Base-by-base conservation (phyloP, 2,329 filamentous ascomycete species). In the Tolypocladium album region DNA sequence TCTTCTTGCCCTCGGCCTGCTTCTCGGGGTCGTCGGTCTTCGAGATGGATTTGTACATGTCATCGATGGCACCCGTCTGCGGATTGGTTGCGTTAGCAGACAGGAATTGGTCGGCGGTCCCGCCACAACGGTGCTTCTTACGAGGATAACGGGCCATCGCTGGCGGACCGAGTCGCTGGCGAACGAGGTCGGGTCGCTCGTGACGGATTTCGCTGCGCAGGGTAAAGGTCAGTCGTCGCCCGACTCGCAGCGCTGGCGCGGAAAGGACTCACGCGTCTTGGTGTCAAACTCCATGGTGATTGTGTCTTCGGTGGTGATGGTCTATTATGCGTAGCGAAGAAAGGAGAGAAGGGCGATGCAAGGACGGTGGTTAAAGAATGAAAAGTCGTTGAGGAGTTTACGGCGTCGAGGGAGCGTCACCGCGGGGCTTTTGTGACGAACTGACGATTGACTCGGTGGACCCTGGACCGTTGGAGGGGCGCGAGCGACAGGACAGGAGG, bases 91-190 rank as follows among this genome's bases (percentile, higher is more conserved):
- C n/a, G 17, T 62, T 15, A 58, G 20, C 2, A 45, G 20, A 43
- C 13, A 7, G 7, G 42, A 3, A 3, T 22, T 2, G 12, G 40
- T n/a, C 17, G 9, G n/a, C 1, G 13, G 3, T 38, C 5, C 24
- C 5, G 11, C 15, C 4, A 22, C 17, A 4, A 8, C n/a, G 20
- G 42, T 27, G n/a, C 20, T 55, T 71, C 83, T 72, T 68, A 95
- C 91, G 67, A 99, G 77, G 70, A 99, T 99, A 60, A 96, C 81
- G 20, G 94, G 94, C 94, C 93, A 99, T 72, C 94, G 83, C 66
- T 92, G 88, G 69, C 88, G 83, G 40, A 90, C 93, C 11, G 94
- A 96, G 62, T 87, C 80, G 74, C 87, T 91, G 58, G 89, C 94
- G 72, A 97, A 97, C 56, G 92, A 97, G 50, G 82, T 89, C 68